Percentiles rank a stretch among this genome's conserved stretches.
Conservation (phyloP, 805 yeast species). For the Pichia nanzhaoensis region DNA sequence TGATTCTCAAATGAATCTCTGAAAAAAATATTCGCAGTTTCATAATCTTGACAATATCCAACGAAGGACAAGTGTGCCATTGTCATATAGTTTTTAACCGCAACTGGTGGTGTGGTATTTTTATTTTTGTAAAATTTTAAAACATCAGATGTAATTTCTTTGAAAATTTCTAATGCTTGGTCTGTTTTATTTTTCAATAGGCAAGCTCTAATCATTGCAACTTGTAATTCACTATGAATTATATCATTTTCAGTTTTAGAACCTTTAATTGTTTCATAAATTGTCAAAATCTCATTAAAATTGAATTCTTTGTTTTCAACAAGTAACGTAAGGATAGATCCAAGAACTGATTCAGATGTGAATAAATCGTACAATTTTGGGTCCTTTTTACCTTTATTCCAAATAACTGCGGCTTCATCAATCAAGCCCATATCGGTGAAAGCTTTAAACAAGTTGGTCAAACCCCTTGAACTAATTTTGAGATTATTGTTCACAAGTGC, state of each 20-base stretch:
- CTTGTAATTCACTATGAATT: slow-evolving; percentile 43
- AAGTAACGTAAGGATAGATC: slow-evolving; percentile 62
- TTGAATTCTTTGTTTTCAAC: slow-evolving; percentile 49
- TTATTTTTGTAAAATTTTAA: slow-evolving; percentile 26
- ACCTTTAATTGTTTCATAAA: slow-evolving; percentile 39
- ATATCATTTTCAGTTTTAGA: slow-evolving; percentile 18
- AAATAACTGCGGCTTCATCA: slow-evolving; percentile 57
- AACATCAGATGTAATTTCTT: slow-evolving; percentile 46
- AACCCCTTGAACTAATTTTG: slow-evolving; percentile 42
- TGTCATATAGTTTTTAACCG: slow-evolving; percentile 46
- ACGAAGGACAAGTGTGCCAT: slow-evolving; percentile 74
- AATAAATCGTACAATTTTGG: slow-evolving; percentile 36
- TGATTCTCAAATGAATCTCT: slow-evolving; percentile 59
- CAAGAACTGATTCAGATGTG: slow-evolving; percentile 58
- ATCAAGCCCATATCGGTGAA: slow-evolving; percentile 51
- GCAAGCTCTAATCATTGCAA: slow-evolving; percentile 70
- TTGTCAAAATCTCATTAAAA: slow-evolving; percentile 50
- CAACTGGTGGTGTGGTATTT: slow-evolving; percentile 20
- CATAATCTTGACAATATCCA: slow-evolving; percentile 65
- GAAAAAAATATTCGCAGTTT: slow-evolving; percentile 66
- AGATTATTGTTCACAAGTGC: slow-evolving; percentile 25
- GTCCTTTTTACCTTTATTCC: slow-evolving; percentile 54
- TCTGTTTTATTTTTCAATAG: slow-evolving; percentile 55
- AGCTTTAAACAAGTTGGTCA: slow-evolving; percentile 50
- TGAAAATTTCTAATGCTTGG: slow-evolving; percentile 57